These are phyloP conservation scores for Pseudogymnoascus sp. DNA, from an alignment of 2,329 filamentous ascomycete species.

Conservation along the genomic window DNA sequence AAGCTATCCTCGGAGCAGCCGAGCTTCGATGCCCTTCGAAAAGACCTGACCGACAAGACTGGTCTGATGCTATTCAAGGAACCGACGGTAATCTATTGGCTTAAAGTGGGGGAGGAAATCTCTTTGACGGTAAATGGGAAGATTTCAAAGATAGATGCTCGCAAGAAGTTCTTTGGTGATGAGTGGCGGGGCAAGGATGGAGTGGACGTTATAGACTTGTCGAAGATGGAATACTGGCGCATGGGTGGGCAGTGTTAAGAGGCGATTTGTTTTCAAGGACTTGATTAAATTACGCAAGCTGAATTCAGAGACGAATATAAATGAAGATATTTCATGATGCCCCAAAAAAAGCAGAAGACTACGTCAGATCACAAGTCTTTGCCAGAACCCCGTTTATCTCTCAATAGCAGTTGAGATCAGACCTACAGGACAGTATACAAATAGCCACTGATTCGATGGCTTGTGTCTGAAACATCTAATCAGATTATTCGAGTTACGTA, in stretches of 20 bases:
- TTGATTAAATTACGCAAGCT: neutral
- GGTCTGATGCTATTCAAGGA: slow-evolving; percentile 16
- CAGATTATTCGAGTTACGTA: neutral
- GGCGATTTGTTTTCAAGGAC: neutral
- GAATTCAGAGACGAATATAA: neutral
- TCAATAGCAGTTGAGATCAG: neutral
- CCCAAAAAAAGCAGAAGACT: neutral
- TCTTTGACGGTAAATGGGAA: slow-evolving; percentile 18
- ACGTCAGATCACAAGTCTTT: neutral
- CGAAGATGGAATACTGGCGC: slow-evolving; percentile 18
- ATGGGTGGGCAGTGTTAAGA: slow-evolving; percentile 18
- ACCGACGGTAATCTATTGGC: slow-evolving; percentile 19
- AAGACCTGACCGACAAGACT: slow-evolving; percentile 15
- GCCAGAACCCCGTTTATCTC: neutral
- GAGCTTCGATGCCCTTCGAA: slow-evolving; percentile 13
- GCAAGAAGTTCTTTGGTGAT: slow-evolving; percentile 17
- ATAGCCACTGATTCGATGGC: neutral
- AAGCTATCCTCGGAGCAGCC: slow-evolving; percentile 11
- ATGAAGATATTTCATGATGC: neutral
- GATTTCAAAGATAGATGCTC: slow-evolving; percentile 15
- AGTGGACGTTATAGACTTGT: slow-evolving; percentile 16
- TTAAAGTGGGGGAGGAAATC: slow-evolving; percentile 15
- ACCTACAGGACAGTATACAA: neutral
- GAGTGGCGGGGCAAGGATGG: slow-evolving; percentile 12
- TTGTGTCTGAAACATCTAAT: neutral